These are phyloP conservation scores for Collybia sp. DNA, from an alignment of 768 basidiomycete species.

Conservation along the genomic window DNA sequence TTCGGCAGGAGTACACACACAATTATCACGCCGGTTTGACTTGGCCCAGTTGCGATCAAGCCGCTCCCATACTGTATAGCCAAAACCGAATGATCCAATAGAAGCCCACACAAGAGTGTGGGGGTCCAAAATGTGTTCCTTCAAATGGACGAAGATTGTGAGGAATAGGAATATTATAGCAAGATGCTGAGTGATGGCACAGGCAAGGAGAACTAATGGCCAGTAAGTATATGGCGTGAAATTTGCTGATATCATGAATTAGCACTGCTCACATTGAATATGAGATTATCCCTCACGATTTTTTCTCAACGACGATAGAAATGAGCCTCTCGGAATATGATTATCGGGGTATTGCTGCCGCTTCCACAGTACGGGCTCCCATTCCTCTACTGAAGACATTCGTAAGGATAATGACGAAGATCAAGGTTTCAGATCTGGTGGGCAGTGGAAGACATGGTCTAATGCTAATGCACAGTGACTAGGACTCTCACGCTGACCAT, in stretches of 20 bases:
- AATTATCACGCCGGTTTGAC: neutral
- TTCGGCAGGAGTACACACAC: neutral
- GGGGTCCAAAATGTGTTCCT: slow-evolving; percentile 61
- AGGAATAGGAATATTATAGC: slow-evolving; percentile 80
- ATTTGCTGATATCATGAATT: slow-evolving; percentile 49
- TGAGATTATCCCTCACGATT: slow-evolving; percentile 55
- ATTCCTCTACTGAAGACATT: no score
- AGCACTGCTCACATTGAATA: slow-evolving; percentile 4
- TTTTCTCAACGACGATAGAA: slow-evolving; percentile 71
- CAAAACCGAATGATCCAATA: slow-evolving; percentile 50
- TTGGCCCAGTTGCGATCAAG: slow-evolving; percentile 28
- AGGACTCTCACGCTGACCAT: no score
- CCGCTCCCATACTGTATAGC: slow-evolving; percentile 61
- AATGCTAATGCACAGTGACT: no score
- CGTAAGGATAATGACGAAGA: no score
- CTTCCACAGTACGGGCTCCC: slow-evolving; percentile 56
- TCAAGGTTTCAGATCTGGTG: no score
- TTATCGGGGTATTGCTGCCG: slow-evolving; percentile 77
- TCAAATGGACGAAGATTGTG: slow-evolving; percentile 70
- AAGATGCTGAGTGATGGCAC: slow-evolving; percentile 81
- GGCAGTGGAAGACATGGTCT: no score
- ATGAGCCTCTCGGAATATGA: slow-evolving; percentile 68
- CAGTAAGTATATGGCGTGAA: slow-evolving; percentile 76
- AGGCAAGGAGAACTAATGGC: slow-evolving; percentile 64
- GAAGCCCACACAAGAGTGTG: slow-evolving; percentile 65